Evolutionary conservation across 345 rosid genomes (phyloP), one percentile per base, ranked within the genome.

Genomic region (Aurinia saxatilis): DNA sequence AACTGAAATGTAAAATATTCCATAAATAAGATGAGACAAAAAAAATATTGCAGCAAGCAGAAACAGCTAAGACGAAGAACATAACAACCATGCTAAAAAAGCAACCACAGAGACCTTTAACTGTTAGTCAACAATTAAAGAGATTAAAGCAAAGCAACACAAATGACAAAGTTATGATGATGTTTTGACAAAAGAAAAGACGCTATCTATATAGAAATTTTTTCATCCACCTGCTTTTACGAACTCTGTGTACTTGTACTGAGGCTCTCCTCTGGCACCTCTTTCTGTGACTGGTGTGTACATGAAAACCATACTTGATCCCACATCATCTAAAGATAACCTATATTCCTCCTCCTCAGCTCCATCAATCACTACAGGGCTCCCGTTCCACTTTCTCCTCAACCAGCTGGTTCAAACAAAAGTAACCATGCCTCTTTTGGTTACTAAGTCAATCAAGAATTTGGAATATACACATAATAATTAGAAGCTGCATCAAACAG

Each of bases 251-350:
- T 92, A 87, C 65, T 92, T 89, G 66, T 87, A 87, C 48, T 84
- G 96, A 48, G 98, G 95, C 69, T 92, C 98, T 77, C 98, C 98
- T 78, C 84, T 92, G 65, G 88, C 86, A 57, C 96, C 93, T 81
- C 70, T 96, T 77, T 89, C 90, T 3, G 97, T 87, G 57, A 92
- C 93, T 35, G 98, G 98, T 14, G 98, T 89, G 66, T 87, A 89
- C 98, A 92, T 92, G 71, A 84, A 92, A 41, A 92, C 98, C 86
- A 92, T 81, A 82, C 98, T 89, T 60, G 97, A 87, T 63, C 76
- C 95, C 31, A 87, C 76, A 72, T 92, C 98, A 78, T 87, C 93
- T 45, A 92, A 44, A 12, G 84, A 80, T 71, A 92, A 74, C 57
- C 30, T 74, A 68, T 92, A 92, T 73, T 84, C 96, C 67, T 84